Conservation (phyloP, 2,329 filamentous ascomycete genomes). For the Phaeoacremonium minimum region DNA sequence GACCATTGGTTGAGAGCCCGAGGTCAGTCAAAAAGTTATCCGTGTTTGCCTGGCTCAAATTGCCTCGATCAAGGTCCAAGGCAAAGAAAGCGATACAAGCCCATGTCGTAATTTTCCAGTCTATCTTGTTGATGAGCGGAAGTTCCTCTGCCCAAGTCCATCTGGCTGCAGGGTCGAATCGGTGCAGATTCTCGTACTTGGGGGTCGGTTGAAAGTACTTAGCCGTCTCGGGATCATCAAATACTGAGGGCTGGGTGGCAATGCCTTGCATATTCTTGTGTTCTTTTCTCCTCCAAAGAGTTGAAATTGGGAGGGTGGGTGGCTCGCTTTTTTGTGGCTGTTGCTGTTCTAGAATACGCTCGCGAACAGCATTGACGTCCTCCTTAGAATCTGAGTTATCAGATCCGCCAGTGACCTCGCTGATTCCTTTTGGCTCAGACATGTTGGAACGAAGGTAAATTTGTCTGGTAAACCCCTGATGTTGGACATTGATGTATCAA, state of each 20-base stretch:
- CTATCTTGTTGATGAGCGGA: slow-evolving; percentile 34
- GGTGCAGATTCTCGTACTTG: slow-evolving; percentile 28
- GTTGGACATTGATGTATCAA: not conserved
- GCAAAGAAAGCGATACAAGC: slow-evolving; percentile 51
- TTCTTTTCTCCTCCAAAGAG: slow-evolving; percentile 2
- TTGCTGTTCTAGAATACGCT: slow-evolving; percentile 1
- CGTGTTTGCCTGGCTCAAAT: slow-evolving; percentile 31
- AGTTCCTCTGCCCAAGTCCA: slow-evolving; percentile 32
- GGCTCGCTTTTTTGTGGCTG: not conserved
- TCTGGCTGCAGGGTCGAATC: slow-evolving; percentile 27
- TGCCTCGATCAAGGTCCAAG: slow-evolving; percentile 44
- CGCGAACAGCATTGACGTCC: slow-evolving; percentile 1
- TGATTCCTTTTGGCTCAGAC: not conserved
- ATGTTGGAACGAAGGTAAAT: not conserved
- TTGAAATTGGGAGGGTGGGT: slow-evolving; percentile 3
- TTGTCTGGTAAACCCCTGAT: not conserved
- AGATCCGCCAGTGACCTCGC: not conserved
- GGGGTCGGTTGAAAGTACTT: slow-evolving; percentile 12
- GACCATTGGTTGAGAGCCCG: slow-evolving; percentile 24
- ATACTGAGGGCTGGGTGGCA: slow-evolving; percentile 11
- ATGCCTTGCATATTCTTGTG: slow-evolving; percentile 3
- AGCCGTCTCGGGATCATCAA: slow-evolving; percentile 13
- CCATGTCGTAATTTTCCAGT: slow-evolving; percentile 44
- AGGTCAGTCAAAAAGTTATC: slow-evolving; percentile 26
- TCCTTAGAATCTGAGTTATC: not conserved